Evolutionary conservation across 305 asterid species (phyloP).

Genomic region (Solanum hybrid): DNA sequence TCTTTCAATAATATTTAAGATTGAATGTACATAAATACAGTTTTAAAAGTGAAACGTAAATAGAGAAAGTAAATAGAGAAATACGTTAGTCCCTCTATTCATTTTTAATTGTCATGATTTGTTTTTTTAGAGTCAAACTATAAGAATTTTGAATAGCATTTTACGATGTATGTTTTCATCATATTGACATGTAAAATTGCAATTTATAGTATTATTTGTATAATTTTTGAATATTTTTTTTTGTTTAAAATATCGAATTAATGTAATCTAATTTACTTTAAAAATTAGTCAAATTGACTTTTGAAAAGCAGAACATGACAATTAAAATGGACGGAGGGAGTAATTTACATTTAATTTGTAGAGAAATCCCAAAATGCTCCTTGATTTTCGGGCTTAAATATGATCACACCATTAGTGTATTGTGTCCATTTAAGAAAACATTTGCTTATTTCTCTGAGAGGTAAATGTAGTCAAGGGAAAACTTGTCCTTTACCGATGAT

Average conservation of each 20-base stretch:
- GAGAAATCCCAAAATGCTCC: not conserved
- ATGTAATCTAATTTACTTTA: no score
- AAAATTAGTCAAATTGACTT: no score
- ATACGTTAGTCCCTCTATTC: rapidly evolving
- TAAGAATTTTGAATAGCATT: no score
- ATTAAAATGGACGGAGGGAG: not conserved
- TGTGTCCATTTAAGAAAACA: not conserved
- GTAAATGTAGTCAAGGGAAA: not conserved
- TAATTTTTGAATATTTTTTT: no score
- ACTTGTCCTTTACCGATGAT: not conserved
- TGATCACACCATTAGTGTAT: not conserved
- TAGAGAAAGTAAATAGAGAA: not conserved
- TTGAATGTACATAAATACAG: no score
- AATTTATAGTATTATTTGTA: no score
- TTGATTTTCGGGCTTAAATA: not conserved
- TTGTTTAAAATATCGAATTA: no score
- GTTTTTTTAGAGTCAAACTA: no score
- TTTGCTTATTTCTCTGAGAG: not conserved
- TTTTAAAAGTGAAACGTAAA: not conserved
- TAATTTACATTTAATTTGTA: not conserved
- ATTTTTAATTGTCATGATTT: not conserved
- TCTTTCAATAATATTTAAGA: not conserved
- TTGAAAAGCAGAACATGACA: not conserved
- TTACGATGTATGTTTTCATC: no score
- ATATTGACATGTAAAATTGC: no score